Evolutionary conservation across 306 rosid species (phyloP).

Genomic region (Corylus americana): DNA sequence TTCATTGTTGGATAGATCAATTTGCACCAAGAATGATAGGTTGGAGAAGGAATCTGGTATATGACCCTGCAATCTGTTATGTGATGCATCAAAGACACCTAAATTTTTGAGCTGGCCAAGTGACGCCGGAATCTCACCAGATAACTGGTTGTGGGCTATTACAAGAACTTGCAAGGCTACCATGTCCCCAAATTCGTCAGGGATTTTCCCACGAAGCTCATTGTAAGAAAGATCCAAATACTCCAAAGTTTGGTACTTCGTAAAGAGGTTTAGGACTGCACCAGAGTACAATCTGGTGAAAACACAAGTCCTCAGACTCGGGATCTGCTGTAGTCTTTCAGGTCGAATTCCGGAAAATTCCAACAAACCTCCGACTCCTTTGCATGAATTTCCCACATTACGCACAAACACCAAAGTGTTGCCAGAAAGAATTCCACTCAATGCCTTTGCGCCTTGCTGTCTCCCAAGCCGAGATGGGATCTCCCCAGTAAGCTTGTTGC

Average conservation of each 20-base stretch:
- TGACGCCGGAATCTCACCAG: constrained; percentile 84
- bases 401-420: constrained; percentile 92
- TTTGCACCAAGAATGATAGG: constrained; percentile 84
- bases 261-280: constrained; percentile 79
- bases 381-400: constrained; percentile 85
- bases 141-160: constrained; percentile 82
- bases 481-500: constrained; percentile 93
- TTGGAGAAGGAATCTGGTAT: constrained; percentile 94
- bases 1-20: constrained; percentile 86
- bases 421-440: constrained; percentile 80
- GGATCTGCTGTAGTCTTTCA: constrained; percentile 75
- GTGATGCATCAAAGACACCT: constrained; percentile 91
- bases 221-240: constrained; percentile 94
- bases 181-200: constrained; percentile 91
- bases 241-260: constrained; percentile 89
- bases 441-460: constrained; percentile 80
- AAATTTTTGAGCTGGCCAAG: constrained; percentile 79
- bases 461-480: constrained; percentile 93
- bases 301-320: constrained; percentile 82
- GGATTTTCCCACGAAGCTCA: constrained; percentile 82
- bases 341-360: constrained; percentile 91
- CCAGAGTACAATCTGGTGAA: constrained; percentile 92
- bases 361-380: constrained; percentile 93
- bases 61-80: constrained; percentile 82
- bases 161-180: constrained; percentile 93